Evolutionary conservation across 2,329 filamentous ascomycete genomes (phyloP), one percentile per base, ranked within the genome.

Genomic region (Ophiostoma ips): DNA sequence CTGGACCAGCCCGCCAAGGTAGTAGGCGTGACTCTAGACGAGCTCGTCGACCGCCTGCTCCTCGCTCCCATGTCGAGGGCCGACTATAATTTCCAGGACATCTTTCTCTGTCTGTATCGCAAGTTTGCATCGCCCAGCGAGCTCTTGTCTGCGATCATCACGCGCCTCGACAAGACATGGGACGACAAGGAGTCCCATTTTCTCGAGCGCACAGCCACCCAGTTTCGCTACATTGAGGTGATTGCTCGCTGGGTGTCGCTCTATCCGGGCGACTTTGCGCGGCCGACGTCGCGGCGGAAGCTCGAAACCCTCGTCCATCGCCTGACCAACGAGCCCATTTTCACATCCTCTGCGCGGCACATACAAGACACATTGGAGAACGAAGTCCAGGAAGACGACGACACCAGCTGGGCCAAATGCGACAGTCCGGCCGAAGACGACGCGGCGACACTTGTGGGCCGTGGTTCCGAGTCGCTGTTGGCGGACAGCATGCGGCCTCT

Each of bases 231-330:
- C 54, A 81, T 95, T 36, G 82, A 85, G 57, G 80, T 92, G 7
- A 70, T 96, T 52, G 86, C 87, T 5, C 85, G 86, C 62, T 98
- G 92, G 92, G 83, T 94, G 1, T 81, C 83, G 15, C 71, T 82
- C 40, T 96, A 96, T 64, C 89, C 92, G 0, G 90, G 88, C 15
- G 92, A 98, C 64, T 95, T 96, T 70, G 88, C 88, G 1, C 81
- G 84, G 54, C 76, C 83, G 2, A 75, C 75, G 19, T 94, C 87
- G 2, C 79, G 81, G 56, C 78, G 76, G 55, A 79, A 77, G 31
- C 70, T 95, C 36, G 77, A 83, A 46, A 79, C 80, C 21, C 92
- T 98, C 59, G 82, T 94, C 34, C 67, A 71, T 16, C 76, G 81
- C 37, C 69, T 96, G n/a, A 76, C 85, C 19, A 76, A 75, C 5